These are phyloP conservation scores for Raffaelea albimanens DNA, from an alignment of 2,329 filamentous ascomycete species.

Conservation along the genomic window DNA sequence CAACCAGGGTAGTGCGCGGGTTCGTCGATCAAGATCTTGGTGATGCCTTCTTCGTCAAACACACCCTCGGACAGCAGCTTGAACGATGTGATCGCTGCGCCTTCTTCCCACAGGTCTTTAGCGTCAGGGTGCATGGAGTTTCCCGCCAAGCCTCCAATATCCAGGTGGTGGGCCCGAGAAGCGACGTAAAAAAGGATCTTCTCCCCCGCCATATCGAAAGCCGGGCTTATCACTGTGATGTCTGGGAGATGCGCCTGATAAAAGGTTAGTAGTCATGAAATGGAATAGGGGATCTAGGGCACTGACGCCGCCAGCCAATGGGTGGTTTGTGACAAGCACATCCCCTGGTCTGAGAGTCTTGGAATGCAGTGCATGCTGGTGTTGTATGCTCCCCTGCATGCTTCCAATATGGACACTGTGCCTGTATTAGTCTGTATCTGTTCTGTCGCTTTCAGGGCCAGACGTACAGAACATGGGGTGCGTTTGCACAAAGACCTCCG, in stretches of 20 bases:
- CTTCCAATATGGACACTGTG: constrained; percentile 61
- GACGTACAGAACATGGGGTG: constrained; percentile 57
- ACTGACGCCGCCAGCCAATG: constrained; percentile 58
- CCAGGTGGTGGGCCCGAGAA: constrained; percentile 70
- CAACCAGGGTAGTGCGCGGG: constrained; percentile 64
- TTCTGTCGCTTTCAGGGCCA: no score
- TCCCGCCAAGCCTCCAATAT: constrained; percentile 74
- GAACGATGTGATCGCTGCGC: constrained; percentile 52
- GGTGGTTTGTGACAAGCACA: constrained; percentile 75
- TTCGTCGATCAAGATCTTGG: constrained; percentile 56
- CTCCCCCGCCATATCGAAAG: constrained; percentile 53
- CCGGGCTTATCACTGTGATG: constrained; percentile 71
- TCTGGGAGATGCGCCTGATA: constrained; percentile 63
- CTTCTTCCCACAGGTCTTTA: constrained; percentile 54
- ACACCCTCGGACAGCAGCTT: constrained; percentile 66
- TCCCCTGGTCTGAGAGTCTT: constrained; percentile 63
- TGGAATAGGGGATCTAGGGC: no score
- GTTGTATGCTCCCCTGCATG: constrained; percentile 74
- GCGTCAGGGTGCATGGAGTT: constrained; percentile 75
- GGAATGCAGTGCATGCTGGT: constrained; percentile 66
- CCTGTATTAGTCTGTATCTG: no score
- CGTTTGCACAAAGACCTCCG: constrained; percentile 68
- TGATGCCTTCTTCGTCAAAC: constrained; percentile 70
- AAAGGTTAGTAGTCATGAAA: no score
- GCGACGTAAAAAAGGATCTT: constrained; percentile 76